Base-by-base conservation (phyloP, 148 eudicot genomes). In the Nepenthes mirabilis region DNA sequence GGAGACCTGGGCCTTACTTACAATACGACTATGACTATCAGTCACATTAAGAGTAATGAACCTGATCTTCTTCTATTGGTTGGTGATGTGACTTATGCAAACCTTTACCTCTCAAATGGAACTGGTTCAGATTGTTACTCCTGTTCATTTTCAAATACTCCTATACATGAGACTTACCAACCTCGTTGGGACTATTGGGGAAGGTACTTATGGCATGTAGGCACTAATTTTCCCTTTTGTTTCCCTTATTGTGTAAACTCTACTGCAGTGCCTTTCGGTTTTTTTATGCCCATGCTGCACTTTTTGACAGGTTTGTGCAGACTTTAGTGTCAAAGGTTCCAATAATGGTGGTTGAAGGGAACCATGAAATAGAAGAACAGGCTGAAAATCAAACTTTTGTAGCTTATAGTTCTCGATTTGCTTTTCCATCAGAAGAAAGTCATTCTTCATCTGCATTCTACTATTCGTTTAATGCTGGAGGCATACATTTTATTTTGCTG, bases 121-220 rank as follows among this genome's bases (percentile, higher is more conserved):
- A 85, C 96, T 58, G 90, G 96, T 47, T 71, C 98, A 1, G 96
- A 88, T 62, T 91, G 98, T 61, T 91, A 91, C 69, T 82, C 90
- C 13, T 91, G 98, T 70, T 75, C 94, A 1, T 91, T 91, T 72
- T 32, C 87, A n/a, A 52, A 82, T n/a, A 83, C 82, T 73, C 94
- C 96, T 5, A 91, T 91, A 68, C 96, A 91, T 57, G 98, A 91
- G 68, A 91, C 96, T 0, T 91, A 91, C 73, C 98, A 91, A 63
- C 98, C 98, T 51, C 90, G 98, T 12, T 91, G 98, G 98, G 98
- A 91, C 80, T 88, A 88, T 55, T 91, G 94, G 98, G 98, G 88
- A 80, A 85, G 97, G 95, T 91, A 47, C 32, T 11, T 32, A 55
- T n/a, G 33, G 2, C 33, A n/a, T 1, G 33, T 8, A 2, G 14